phyloP scores from a whole-genome alignment of 1,139 yeast genomes.

The Yamadazyma jaroonii region DNA sequence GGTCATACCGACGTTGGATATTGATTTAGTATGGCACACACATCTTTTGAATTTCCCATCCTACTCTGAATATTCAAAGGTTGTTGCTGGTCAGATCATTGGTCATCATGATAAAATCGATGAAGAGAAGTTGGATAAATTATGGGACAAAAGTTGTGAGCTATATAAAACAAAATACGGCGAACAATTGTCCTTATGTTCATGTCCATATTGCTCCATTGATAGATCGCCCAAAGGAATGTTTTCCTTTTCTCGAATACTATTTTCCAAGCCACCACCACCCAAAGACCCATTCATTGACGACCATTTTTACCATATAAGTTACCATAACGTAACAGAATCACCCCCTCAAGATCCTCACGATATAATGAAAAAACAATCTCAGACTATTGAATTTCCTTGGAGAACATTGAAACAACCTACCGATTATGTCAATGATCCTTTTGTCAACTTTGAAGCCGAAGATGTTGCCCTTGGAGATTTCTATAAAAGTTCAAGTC shows the following conservation, averaged over 20 bases:
- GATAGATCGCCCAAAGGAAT: background rate
- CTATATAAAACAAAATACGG: conserved; percentile 10
- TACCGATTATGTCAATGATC: too few relatives aligned
- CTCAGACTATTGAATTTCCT: too few relatives aligned
- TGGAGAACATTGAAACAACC: too few relatives aligned
- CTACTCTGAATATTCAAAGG: conserved; percentile 21
- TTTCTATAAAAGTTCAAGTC: too few relatives aligned
- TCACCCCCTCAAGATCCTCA: background rate
- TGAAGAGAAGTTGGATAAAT: conserved; percentile 11
- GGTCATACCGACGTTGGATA: conserved; percentile 38
- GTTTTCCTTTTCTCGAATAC: conserved; percentile 1
- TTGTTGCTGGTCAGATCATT: conserved; percentile 9
- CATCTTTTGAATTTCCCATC: conserved; percentile 28
- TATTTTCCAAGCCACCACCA: background rate
- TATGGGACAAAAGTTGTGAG: conserved; percentile 14
- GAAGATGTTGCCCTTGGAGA: too few relatives aligned
- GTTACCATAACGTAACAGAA: background rate
- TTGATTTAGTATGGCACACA: conserved; percentile 42
- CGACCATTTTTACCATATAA: background rate
- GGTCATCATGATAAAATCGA: conserved; percentile 20
- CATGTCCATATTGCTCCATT: conserved; percentile 10
- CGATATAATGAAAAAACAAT: too few relatives aligned
- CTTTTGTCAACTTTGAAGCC: too few relatives aligned
- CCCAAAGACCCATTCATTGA: background rate
- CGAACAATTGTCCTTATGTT: conserved; percentile 15